Base-by-base conservation (phyloP, 2,329 filamentous ascomycete genomes). In the Cercospora sp. region DNA sequence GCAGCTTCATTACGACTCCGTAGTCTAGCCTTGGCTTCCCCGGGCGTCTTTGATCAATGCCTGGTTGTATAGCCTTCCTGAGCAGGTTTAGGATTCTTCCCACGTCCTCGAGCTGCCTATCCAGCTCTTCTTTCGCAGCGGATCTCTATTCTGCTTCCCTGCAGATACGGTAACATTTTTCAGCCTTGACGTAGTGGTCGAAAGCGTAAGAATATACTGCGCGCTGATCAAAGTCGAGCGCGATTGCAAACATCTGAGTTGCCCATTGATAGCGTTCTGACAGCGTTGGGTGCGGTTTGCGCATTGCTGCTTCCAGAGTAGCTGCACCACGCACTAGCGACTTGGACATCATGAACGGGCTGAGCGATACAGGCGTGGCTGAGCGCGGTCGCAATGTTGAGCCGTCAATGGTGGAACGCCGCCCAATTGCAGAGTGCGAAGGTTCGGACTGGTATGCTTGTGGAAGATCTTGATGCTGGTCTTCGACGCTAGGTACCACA, bases 21-120 rank as follows among this genome's bases (percentile, higher is more conserved):
- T 60, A 51, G 55, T 65, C 63, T 26, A 65, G 18, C 12, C 23
- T 45, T 16, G 57, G 57, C 26, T 42, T 65, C 6, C 63, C 40
- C 13, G 42, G 53, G 12, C 63, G 63, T 31, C 55, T 65, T 6
- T 31, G 31, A 26, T 65, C 63, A 26, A 18, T 26, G 36, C 40
- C 53, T 31, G 53, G 53, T 18, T 60, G 26, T 48, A 59, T 65
- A 23, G 57, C 36, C 18, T 28, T 60, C 10, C 23, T 51, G 57
- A 65, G 28, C 28, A 59, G 36, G 18, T 18, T 16, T 7, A 60
- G 12, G 26, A 23, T 20, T 33, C n/a, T 26, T 33, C 9, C 18
- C 31, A 60, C 8, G 20, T 59, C 30, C 9, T 57, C 20, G 20
- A 64, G 51, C 16, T 31, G 60, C 28, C 18, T 31, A 10, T 33